Evolutionary conservation across 345 rosid genomes (phyloP).

Genomic region (Melaleuca alternifolia): DNA sequence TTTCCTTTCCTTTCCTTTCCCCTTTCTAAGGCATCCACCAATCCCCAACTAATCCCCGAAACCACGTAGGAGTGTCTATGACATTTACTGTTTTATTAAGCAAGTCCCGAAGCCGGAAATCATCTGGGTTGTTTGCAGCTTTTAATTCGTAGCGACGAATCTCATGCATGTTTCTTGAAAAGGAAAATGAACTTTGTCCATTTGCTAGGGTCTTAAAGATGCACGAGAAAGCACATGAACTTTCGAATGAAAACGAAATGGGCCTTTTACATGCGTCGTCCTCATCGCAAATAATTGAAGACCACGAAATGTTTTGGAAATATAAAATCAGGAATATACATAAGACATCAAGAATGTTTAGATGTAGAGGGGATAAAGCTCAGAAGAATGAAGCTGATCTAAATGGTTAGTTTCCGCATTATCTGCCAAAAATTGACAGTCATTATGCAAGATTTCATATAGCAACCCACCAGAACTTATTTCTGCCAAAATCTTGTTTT

Average conservation of each 20-base stretch:
- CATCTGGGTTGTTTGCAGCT: neutral
- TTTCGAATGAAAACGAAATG: neutral
- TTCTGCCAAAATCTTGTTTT: neutral
- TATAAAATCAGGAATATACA: neutral
- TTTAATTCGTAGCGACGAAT: neutral
- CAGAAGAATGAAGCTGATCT: neutral
- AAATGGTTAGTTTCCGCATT: neutral
- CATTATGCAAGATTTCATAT: neutral
- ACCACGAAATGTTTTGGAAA: neutral
- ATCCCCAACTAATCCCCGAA: neutral
- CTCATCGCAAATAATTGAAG: neutral
- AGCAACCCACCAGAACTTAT: neutral
- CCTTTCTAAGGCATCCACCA: neutral
- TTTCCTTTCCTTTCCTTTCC: neutral
- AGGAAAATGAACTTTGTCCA: neutral
- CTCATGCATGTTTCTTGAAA: neutral
- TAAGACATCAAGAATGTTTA: neutral
- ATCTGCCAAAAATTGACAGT: neutral
- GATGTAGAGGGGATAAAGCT: neutral
- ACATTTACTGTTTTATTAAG: neutral
- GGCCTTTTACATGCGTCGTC: neutral
- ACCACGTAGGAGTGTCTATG: neutral
- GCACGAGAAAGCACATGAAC: neutral
- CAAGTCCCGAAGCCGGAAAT: neutral
- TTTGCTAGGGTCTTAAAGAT: neutral